Percentiles rank a stretch among this genome's conserved stretches.
phyloP scores from a whole-genome alignment of 1,139 yeast genomes.

The Zygoascus sp. region DNA sequence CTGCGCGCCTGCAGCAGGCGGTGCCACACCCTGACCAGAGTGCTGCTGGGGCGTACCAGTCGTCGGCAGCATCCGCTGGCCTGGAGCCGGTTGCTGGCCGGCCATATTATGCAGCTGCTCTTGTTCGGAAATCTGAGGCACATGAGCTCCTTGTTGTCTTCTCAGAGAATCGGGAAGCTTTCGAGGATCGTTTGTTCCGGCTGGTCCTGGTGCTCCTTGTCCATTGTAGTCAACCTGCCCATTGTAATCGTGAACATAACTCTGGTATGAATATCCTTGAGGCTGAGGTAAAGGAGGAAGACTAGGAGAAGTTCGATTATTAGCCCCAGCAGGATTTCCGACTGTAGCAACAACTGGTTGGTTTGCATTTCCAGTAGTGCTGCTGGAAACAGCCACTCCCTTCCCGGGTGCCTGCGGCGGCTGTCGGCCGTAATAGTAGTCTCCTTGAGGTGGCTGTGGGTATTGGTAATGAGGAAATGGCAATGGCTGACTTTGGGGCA shows the following conservation, averaged over 20 bases:
- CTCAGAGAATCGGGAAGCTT: conserved; percentile 20
- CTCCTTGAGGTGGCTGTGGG: conserved; percentile 8
- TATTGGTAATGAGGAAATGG: conserved; percentile 12
- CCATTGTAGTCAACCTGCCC: conserved; percentile 15
- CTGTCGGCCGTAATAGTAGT: conserved; percentile 2
- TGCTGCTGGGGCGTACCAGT: conserved; percentile 1
- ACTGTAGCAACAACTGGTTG: neutral
- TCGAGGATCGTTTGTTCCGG: conserved; percentile 24
- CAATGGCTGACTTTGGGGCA: conserved; percentile 13
- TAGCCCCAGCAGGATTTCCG: neutral
- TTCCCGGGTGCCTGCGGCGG: neutral
- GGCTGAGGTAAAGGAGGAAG: conserved; percentile 21
- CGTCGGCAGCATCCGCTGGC: neutral
- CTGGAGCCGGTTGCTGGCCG: neutral
- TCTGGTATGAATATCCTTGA: conserved; percentile 18
- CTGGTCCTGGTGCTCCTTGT: conserved; percentile 7
- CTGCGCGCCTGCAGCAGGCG: neutral
- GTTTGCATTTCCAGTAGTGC: neutral
- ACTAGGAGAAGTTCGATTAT: conserved; percentile 18
- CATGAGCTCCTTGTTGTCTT: conserved; percentile 6
- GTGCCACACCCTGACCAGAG: neutral
- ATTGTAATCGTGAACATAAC: conserved; percentile 20
- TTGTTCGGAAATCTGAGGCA: conserved; percentile 3
- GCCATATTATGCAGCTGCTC: conserved; percentile 12
- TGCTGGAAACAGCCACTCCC: neutral